phyloP scores from a whole-genome alignment of 305 asterid species.

The Ilex paraguariensis region DNA sequence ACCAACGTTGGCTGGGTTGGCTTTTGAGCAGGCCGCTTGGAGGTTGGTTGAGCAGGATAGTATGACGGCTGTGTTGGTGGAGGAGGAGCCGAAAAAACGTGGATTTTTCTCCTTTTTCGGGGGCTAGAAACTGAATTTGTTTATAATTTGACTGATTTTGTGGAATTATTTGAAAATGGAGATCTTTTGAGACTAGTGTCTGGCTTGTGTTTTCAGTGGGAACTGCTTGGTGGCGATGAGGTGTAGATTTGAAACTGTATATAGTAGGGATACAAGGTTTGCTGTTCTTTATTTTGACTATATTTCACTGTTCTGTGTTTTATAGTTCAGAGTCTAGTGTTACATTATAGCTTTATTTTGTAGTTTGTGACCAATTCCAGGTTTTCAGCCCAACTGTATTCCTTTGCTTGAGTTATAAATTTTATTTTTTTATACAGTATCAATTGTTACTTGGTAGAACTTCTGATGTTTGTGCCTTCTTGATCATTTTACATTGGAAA shows the following conservation, averaged over 20 bases:
- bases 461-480: too few relatives aligned
- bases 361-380: background rate
- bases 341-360: slow-evolving; percentile 10
- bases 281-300: slow-evolving; percentile 23
- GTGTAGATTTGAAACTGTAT: slow-evolving; percentile 20
- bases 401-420: too few relatives aligned
- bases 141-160: background rate
- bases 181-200: slow-evolving; percentile 2
- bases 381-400: too few relatives aligned
- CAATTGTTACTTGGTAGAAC: too few relatives aligned
- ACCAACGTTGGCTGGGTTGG: slow-evolving; percentile 86
- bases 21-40: slow-evolving; percentile 98
- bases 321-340: slow-evolving; percentile 9
- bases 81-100: slow-evolving; percentile 90
- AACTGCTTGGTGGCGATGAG: background rate
- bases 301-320: slow-evolving; percentile 17
- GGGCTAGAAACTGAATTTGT: slow-evolving; percentile 25
- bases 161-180: background rate
- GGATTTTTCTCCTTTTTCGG: slow-evolving; percentile 91
- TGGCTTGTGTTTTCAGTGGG: background rate
- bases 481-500: too few relatives aligned
- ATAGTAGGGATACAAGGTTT: slow-evolving; percentile 33
- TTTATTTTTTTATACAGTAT: background rate
- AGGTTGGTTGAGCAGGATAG: slow-evolving; percentile 97
- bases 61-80: slow-evolving; percentile 93